phyloP scores from a whole-genome alignment of 176 grass and related monocot species.

The Zoysia japonica region DNA sequence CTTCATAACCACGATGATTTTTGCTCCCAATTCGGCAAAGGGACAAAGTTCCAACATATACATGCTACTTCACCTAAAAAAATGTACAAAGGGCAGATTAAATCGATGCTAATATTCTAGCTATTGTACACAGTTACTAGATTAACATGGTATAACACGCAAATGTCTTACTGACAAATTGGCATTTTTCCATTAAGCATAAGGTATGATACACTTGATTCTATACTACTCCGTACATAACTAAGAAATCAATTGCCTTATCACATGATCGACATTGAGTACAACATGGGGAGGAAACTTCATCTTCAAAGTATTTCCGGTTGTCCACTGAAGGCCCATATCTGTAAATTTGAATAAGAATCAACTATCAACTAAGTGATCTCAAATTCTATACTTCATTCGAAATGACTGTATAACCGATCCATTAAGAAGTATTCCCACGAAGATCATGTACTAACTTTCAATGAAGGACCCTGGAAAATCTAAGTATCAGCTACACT shows the following conservation, averaged over 20 bases:
- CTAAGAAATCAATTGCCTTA: slow-evolving; percentile 23
- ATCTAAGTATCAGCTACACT: too few species aligned
- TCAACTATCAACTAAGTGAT: neutral
- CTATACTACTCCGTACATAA: slow-evolving; percentile 41
- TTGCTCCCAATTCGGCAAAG: neutral
- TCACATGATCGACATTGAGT: neutral
- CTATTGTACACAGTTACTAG: slow-evolving; percentile 27
- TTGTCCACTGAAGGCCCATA: slow-evolving; percentile 96
- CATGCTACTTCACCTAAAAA: neutral
- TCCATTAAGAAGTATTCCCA: neutral
- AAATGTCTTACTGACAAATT: slow-evolving; percentile 9
- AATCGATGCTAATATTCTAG: slow-evolving; percentile 12
- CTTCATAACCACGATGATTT: neutral
- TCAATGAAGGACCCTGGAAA: too few species aligned
- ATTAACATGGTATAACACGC: slow-evolving; percentile 1
- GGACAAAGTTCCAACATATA: slow-evolving; percentile 14
- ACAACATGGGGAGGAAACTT: slow-evolving; percentile 27
- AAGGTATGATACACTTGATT: slow-evolving; percentile 29
- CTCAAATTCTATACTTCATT: neutral
- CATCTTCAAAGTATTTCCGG: slow-evolving; percentile 74
- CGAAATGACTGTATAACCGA: neutral
- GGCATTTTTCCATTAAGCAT: slow-evolving; percentile 7
- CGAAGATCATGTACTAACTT: neutral
- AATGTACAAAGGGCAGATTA: slow-evolving; percentile 15
- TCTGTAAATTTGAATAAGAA: slow-evolving; percentile 53